phyloP scores from a whole-genome alignment of 1,139 yeast genomes.

The Yamadazyma dendronema region DNA sequence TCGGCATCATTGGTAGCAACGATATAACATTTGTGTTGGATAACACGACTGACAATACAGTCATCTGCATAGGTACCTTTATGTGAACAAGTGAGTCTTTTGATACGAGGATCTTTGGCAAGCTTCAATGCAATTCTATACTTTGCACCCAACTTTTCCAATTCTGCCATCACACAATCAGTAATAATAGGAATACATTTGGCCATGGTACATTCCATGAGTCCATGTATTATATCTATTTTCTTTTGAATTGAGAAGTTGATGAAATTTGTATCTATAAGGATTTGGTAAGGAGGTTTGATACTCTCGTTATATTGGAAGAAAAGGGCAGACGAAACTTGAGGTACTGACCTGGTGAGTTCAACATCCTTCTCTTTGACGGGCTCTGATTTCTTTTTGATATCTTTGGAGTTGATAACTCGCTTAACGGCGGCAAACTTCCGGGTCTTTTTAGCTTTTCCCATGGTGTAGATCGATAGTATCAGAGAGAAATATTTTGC shows the following conservation, averaged over 20 bases:
- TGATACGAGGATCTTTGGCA: constrained; percentile 91
- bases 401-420: constrained; percentile 70
- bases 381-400: constrained; percentile 38
- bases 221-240: constrained; percentile 86
- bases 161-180: constrained; percentile 97
- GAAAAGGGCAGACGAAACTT: constrained; percentile 91
- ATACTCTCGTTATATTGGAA: constrained; percentile 93
- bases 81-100: constrained; percentile 84
- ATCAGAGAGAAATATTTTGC: constrained; percentile 4
- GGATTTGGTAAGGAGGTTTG: constrained; percentile 94
- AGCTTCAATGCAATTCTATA: constrained; percentile 87
- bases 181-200: constrained; percentile 94
- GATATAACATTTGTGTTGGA: constrained; percentile 94
- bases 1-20: constrained; percentile 99
- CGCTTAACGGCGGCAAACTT: constrained; percentile 93
- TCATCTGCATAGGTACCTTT: constrained; percentile 98
- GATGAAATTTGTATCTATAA: constrained; percentile 94
- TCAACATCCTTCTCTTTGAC: constrained; percentile 58
- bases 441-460: constrained; percentile 92
- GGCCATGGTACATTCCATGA: constrained; percentile 94
- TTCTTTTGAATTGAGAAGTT: constrained; percentile 95
- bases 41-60: constrained; percentile 86
- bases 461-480: too few relatives aligned
- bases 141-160: constrained; percentile 92
- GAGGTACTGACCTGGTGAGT: constrained; percentile 82